Evolutionary conservation across 2,329 filamentous ascomycete genomes (phyloP).

Genomic region (Neopestalotiopsis sp.): DNA sequence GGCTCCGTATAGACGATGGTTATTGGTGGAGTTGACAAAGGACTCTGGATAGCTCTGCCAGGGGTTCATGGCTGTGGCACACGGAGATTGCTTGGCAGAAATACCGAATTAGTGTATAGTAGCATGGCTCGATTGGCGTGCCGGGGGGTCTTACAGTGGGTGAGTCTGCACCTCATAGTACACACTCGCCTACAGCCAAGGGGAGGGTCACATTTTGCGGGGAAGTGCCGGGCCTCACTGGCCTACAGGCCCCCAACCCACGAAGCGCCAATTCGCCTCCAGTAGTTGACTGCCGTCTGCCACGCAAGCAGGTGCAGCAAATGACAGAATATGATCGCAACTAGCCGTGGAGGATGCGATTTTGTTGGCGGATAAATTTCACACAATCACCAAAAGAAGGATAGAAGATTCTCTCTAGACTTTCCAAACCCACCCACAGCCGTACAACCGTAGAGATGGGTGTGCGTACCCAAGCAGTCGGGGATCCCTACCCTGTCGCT

Average conservation of each 20-base stretch:
- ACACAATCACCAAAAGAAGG: background rate
- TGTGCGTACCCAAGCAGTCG: background rate
- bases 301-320: background rate
- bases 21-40: constrained; percentile 17
- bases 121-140: background rate
- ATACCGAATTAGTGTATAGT: constrained; percentile 5
- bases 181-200: background rate
- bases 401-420: background rate
- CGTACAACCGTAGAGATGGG: background rate
- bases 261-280: background rate
- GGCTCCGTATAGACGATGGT: constrained; percentile 3
- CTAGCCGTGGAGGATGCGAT: background rate
- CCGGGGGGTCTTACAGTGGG: constrained; percentile 1
- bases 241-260: too few relatives aligned
- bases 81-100: background rate
- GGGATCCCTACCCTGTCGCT: background rate
- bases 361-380: constrained; percentile 15
- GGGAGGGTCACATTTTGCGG: constrained; percentile 8
- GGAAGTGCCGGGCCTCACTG: background rate
- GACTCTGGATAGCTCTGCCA: background rate
- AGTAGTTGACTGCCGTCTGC: background rate
- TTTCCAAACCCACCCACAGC: background rate
- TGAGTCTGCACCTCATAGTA: background rate
- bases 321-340: background rate
- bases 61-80: background rate